Evolutionary conservation across 306 rosid species (phyloP).

Genomic region (Rosa persica): DNA sequence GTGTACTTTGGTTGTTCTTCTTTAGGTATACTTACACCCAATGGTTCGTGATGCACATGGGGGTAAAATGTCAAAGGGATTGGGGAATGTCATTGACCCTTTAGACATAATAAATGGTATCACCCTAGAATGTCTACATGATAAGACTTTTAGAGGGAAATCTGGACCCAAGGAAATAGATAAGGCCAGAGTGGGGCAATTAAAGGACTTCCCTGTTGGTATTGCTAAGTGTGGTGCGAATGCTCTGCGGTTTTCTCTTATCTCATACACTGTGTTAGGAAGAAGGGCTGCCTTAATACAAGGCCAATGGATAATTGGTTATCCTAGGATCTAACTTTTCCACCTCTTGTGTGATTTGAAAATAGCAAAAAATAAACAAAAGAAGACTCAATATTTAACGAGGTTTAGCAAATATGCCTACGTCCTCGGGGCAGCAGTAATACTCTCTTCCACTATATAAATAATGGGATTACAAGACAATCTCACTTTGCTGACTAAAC

Average conservation of each 20-base stretch:
- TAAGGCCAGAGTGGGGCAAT: constrained; percentile 75
- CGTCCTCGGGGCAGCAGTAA: too few relatives aligned
- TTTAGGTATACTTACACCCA: constrained; percentile 88
- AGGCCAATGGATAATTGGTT: too few relatives aligned
- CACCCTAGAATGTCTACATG: constrained; percentile 71
- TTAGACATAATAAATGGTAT: constrained; percentile 84
- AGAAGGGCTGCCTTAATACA: too few relatives aligned
- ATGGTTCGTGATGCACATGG: constrained; percentile 98
- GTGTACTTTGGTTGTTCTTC: neutral
- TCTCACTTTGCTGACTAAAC: too few relatives aligned
- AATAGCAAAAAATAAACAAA: too few relatives aligned
- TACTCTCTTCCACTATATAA: too few relatives aligned
- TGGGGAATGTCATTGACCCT: constrained; percentile 95
- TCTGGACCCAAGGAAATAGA: constrained; percentile 81
- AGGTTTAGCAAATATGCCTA: too few relatives aligned
- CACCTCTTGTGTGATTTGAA: too few relatives aligned
- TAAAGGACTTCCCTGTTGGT: constrained; percentile 85
- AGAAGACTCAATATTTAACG: too few relatives aligned
- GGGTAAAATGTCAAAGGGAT: constrained; percentile 94
- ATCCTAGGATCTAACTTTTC: too few relatives aligned
- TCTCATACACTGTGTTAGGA: constrained; percentile 81
- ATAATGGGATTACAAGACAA: too few relatives aligned
- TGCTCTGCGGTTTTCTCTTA: constrained; percentile 89
- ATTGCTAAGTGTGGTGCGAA: constrained; percentile 91
- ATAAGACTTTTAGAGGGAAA: constrained; percentile 82